Conservation (phyloP, 2,329 filamentous ascomycete genomes). For the Pyrenophora seminiperda region DNA sequence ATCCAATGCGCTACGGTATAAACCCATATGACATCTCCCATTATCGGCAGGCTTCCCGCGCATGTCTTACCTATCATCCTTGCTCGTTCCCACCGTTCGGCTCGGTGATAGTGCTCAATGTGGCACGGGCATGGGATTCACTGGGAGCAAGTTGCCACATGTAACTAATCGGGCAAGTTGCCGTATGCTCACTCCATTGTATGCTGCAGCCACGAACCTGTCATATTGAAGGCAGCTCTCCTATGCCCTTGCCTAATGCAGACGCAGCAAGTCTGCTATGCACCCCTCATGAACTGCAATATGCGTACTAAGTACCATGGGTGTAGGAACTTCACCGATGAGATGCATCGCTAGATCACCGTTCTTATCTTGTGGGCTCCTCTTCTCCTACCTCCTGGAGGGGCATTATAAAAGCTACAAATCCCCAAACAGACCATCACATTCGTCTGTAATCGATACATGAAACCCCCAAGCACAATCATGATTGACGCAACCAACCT, state of each 20-base stretch:
- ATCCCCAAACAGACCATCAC: too few relatives aligned
- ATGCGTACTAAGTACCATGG: not conserved
- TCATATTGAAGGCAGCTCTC: not conserved
- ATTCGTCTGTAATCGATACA: not conserved
- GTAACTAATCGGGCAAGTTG: not conserved
- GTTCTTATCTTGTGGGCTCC: too few relatives aligned
- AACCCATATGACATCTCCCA: not conserved
- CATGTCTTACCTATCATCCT: conserved; percentile 3
- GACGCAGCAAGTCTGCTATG: not conserved
- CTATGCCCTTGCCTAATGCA: not conserved
- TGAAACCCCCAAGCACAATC: not conserved
- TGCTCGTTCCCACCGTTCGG: not conserved
- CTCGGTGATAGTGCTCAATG: not conserved
- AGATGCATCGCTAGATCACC: not conserved
- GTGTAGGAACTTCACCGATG: not conserved
- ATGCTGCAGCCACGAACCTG: not conserved
- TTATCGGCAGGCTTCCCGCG: not conserved
- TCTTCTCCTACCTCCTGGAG: too few relatives aligned
- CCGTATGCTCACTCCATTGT: too few relatives aligned
- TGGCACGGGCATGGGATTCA: not conserved
- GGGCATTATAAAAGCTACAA: too few relatives aligned
- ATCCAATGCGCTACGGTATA: not conserved
- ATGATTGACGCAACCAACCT: not conserved
- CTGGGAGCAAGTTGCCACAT: not conserved
- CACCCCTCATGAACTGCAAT: not conserved